Evolutionary conservation across 352 stramenopile genomes (phyloP).

Genomic region (Aphanomyces stellatus): DNA sequence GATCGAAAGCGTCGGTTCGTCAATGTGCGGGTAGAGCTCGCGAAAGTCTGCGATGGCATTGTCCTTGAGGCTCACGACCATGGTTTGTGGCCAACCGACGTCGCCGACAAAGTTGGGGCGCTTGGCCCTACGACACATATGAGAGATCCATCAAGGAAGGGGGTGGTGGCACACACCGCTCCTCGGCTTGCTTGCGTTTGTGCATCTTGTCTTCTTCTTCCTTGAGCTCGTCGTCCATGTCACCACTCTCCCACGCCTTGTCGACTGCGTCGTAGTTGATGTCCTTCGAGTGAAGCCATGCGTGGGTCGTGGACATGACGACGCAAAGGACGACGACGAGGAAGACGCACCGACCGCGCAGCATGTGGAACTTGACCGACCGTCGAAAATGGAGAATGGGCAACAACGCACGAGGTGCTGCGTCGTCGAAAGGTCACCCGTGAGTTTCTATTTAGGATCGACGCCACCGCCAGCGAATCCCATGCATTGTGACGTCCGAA

Average conservation of each 20-base stretch:
- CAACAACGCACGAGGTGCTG: too few relatives aligned
- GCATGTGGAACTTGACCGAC: too few relatives aligned
- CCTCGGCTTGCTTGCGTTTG: constrained; percentile 13
- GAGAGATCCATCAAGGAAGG: neutral
- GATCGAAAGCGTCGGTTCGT: constrained; percentile 12
- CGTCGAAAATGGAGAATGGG: too few relatives aligned
- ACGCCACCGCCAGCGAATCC: too few relatives aligned
- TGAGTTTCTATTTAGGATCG: too few relatives aligned
- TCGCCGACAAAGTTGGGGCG: constrained; percentile 19
- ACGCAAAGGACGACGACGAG: neutral
- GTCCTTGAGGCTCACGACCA: constrained; percentile 17
- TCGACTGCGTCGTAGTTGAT: constrained; percentile 20
- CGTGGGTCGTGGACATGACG: neutral
- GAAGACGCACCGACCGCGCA: neutral
- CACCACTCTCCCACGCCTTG: constrained; percentile 16
- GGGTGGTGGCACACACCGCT: neutral
- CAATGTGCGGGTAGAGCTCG: neutral
- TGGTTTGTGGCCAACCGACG: constrained; percentile 15
- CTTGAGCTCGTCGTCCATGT: constrained; percentile 17
- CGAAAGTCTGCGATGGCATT: neutral
- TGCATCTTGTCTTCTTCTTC: constrained; percentile 18
- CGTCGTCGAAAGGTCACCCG: too few relatives aligned
- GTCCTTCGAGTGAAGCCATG: constrained; percentile 17
- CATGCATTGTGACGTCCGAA: too few relatives aligned
- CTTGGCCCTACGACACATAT: neutral